These are phyloP conservation scores for Coemansia furcata DNA, from an alignment of 192 early-diverging fungal genomes.

Conservation along the genomic window DNA sequence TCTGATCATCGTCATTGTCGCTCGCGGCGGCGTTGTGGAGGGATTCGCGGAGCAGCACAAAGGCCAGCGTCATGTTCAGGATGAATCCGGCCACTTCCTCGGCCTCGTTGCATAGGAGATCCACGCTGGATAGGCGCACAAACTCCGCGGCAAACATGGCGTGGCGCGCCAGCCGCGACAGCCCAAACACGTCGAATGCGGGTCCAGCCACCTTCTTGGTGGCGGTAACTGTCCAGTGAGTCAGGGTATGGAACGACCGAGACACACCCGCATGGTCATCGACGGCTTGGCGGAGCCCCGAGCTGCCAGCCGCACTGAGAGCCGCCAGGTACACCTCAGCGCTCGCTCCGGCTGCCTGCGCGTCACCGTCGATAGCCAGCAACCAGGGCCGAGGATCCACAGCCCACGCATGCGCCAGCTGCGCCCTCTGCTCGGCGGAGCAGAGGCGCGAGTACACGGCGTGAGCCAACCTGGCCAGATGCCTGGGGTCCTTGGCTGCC, in stretches of 20 bases:
- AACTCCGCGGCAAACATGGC: conserved; percentile 35
- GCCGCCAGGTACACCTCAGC: conserved; percentile 9
- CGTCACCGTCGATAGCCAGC: conserved; percentile 5
- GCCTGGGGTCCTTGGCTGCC: conserved; percentile 17
- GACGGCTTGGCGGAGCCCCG: conserved; percentile 29
- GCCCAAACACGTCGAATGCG: conserved; percentile 22
- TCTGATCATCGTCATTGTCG: no score
- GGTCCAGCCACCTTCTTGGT: no score
- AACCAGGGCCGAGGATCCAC: conserved; percentile 15
- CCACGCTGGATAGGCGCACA: conserved; percentile 9
- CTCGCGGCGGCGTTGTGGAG: neutral
- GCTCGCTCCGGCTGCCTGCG: neutral
- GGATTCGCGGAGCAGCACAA: conserved; percentile 36
- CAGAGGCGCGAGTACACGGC: conserved; percentile 30
- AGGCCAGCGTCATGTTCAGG: conserved; percentile 31
- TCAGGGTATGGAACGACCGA: conserved; percentile 31
- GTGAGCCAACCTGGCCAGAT: conserved; percentile 34
- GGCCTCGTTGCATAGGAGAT: neutral
- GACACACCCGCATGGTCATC: conserved; percentile 1
- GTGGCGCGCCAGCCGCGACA: conserved; percentile 36
- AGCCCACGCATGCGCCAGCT: conserved; percentile 27
- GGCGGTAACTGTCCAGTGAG: conserved; percentile 25
- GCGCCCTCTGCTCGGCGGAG: conserved; percentile 12
- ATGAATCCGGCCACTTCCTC: conserved; percentile 7
- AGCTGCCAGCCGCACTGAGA: conserved; percentile 12